A percentile compares a stretch with the other conserved stretches of the same genome.
phyloP scores from a whole-genome alignment of 2,329 filamentous ascomycete genomes.

The Emydomyces testavorans region DNA sequence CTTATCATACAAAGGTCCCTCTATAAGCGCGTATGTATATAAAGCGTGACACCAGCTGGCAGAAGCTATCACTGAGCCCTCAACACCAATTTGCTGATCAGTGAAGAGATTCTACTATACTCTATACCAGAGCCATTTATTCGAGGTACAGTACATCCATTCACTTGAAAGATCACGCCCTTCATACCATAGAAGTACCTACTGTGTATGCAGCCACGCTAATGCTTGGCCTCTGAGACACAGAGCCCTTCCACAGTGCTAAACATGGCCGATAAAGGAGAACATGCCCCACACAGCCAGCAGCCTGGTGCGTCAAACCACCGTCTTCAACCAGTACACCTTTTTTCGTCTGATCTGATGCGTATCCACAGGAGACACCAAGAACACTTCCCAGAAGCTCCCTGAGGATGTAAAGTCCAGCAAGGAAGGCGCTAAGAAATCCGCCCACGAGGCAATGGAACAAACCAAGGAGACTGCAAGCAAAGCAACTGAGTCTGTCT shows the following conservation, averaged over 20 bases:
- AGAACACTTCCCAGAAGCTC: conserved; percentile 16
- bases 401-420: conserved; percentile 13
- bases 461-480: conserved; percentile 15
- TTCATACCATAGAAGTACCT: too few relatives aligned
- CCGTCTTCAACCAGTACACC: background rate
- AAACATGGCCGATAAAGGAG: conserved; percentile 13
- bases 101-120: background rate
- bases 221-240: background rate
- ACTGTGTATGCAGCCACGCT: too few relatives aligned
- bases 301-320: conserved; percentile 12
- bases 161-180: too few relatives aligned
- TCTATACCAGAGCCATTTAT: background rate
- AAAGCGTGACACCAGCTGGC: background rate
- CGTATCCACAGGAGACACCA: conserved; percentile 15
- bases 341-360: background rate
- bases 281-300: conserved; percentile 10
- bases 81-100: background rate
- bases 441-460: conserved; percentile 6
- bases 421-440: conserved; percentile 13
- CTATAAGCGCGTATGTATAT: background rate
- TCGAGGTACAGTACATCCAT: conserved; percentile 1
- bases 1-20: background rate
- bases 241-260: background rate
- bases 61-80: too few relatives aligned
- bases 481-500: conserved; percentile 13